phyloP scores from a whole-genome alignment of 768 basidiomycete species.

The Podaxis sp. region DNA sequence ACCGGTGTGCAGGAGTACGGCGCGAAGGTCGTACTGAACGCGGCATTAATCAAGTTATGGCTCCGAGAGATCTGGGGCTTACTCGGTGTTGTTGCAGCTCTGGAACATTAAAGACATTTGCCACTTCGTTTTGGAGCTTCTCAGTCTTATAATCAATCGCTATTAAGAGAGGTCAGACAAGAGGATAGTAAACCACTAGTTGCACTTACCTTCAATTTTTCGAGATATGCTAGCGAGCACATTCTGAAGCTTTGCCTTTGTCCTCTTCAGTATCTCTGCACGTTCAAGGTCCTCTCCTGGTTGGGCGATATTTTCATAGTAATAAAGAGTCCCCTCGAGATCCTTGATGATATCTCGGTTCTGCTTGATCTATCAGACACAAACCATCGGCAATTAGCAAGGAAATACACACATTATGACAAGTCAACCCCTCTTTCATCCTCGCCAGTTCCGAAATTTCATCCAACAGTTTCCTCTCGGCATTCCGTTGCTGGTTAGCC shows the following conservation, averaged over 20 bases:
- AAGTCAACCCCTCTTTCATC: constrained; percentile 44
- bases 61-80: constrained; percentile 15
- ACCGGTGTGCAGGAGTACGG: constrained; percentile 74
- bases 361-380: constrained; percentile 28
- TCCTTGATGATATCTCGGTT: constrained; percentile 59
- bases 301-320: constrained; percentile 66
- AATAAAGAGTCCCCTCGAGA: constrained; percentile 57
- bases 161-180: constrained; percentile 20
- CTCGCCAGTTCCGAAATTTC: constrained; percentile 44
- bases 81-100: constrained; percentile 63
- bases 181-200: not conserved
- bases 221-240: constrained; percentile 49
- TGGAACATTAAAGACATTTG: constrained; percentile 51
- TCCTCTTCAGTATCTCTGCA: constrained; percentile 33
- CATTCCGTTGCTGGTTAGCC: constrained; percentile 30
- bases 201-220: constrained; percentile 46
- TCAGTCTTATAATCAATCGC: constrained; percentile 49
- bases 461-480: constrained; percentile 36
- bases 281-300: constrained; percentile 44
- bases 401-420: constrained; percentile 46
- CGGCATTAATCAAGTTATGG: not conserved
- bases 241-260: constrained; percentile 46
- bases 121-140: constrained; percentile 38
- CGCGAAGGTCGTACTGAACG: constrained; percentile 72
- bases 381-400: not conserved